Percentiles rank a stretch among this genome's conserved stretches.
These are phyloP conservation scores for Endotrypanum monterogeii DNA, from an alignment of 208 protist genomes.

Conservation along the genomic window DNA sequence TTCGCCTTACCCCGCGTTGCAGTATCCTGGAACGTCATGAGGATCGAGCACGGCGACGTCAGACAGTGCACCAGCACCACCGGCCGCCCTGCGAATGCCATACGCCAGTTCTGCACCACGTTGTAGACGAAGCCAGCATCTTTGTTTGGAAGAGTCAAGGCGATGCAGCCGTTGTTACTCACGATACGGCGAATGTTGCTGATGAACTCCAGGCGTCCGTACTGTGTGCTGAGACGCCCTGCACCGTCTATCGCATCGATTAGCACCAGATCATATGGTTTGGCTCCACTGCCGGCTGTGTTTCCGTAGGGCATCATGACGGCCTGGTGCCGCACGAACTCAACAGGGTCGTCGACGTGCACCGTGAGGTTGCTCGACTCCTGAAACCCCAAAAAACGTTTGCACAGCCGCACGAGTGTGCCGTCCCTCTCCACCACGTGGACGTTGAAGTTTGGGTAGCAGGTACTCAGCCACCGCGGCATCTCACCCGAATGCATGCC, in stretches of 20 bases:
- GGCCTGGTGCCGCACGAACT: conserved; percentile 59
- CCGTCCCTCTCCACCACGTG: conserved; percentile 88
- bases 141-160: conserved; percentile 72
- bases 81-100: conserved; percentile 74
- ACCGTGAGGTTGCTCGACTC: conserved; percentile 75
- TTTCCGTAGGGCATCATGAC: conserved; percentile 14
- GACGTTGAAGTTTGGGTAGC: conserved; percentile 85
- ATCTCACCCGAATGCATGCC: conserved; percentile 84
- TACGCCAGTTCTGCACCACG: conserved; percentile 88
- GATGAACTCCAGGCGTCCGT: conserved; percentile 82
- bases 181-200: conserved; percentile 69
- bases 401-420: conserved; percentile 72
- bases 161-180: conserved; percentile 64
- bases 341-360: conserved; percentile 62
- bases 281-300: conserved; percentile 6
- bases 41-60: conserved; percentile 76
- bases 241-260: conserved; percentile 74
- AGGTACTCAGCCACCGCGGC: conserved; percentile 77
- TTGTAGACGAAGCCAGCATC: conserved; percentile 75
- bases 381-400: conserved; percentile 78
- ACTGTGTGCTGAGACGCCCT: conserved; percentile 68
- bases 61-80: conserved; percentile 85
- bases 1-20: conserved; percentile 69
- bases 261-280: conserved; percentile 76
- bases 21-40: conserved; percentile 89